A percentile compares a stretch with the other conserved stretches of the same genome.
These are phyloP conservation scores for Calycina marina DNA, from an alignment of 2,329 filamentous ascomycete genomes.

Conservation along the genomic window DNA sequence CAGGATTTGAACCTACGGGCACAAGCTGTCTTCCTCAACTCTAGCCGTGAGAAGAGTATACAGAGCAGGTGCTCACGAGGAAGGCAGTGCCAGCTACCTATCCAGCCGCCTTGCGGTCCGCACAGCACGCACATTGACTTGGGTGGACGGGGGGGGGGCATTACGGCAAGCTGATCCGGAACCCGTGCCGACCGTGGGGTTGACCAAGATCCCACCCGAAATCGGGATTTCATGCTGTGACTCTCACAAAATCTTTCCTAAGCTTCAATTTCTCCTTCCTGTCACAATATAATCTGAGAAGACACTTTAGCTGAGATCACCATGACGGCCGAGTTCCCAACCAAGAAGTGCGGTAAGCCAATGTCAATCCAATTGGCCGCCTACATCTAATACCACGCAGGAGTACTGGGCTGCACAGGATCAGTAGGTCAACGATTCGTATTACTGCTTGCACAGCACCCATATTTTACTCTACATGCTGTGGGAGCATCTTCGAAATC, in stretches of 20 bases:
- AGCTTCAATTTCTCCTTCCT: not conserved
- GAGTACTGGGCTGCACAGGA: constrained; percentile 81
- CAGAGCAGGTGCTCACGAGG: too few species aligned
- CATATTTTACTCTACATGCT: constrained; percentile 72
- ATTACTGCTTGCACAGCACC: constrained; percentile 76
- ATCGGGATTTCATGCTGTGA: not conserved
- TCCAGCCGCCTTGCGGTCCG: too few species aligned
- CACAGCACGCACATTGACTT: too few species aligned
- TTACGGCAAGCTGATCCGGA: too few species aligned
- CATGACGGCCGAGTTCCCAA: constrained; percentile 29
- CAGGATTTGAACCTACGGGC: too few species aligned
- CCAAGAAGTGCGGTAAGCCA: constrained; percentile 36
- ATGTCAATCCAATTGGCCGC: not conserved
- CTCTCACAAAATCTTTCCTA: not conserved
- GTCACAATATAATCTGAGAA: too few species aligned
- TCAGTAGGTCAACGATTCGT: constrained; percentile 95
- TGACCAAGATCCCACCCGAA: too few species aligned
- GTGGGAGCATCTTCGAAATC: constrained; percentile 82
- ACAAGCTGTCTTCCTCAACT: too few species aligned
- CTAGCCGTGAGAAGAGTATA: too few species aligned
- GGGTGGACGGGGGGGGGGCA: too few species aligned
- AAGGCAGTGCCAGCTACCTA: too few species aligned
- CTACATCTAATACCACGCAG: constrained; percentile 23
- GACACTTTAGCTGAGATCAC: not conserved
- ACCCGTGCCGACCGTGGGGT: too few species aligned